A percentile compares a stretch with the other conserved stretches of the same genome.
Evolutionary conservation across 179 eudicot genomes (phyloP).

Genomic region (Corrigiola litoralis): DNA sequence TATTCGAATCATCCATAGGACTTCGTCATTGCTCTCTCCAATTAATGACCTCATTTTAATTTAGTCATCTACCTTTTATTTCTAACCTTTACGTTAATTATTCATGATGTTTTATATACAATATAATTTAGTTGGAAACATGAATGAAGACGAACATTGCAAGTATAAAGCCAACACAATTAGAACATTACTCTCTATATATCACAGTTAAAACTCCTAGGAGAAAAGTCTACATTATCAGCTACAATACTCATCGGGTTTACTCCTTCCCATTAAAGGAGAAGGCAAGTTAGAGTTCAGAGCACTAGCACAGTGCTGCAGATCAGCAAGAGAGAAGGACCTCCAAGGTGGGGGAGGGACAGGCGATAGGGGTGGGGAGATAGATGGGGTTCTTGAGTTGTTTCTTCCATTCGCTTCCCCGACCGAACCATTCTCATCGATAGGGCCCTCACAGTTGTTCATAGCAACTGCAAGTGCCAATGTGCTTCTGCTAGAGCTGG

Average conservation of each 20-base stretch:
- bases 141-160: neutral
- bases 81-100: too few species aligned
- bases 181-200: constrained; percentile 14
- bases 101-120: too few species aligned
- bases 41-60: too few species aligned
- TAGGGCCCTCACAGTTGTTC: constrained; percentile 7
- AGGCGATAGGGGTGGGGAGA: constrained; percentile 17
- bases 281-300: constrained; percentile 19
- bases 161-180: neutral
- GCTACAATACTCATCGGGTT: constrained; percentile 24
- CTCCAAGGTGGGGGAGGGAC: constrained; percentile 33
- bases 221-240: constrained; percentile 3
- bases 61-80: too few species aligned
- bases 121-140: too few species aligned
- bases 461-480: constrained; percentile 42
- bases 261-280: constrained; percentile 21
- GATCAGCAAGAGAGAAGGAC: constrained; percentile 51
- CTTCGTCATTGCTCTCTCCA: too few species aligned
- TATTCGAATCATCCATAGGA: too few species aligned
- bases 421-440: neutral
- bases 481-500: constrained; percentile 27
- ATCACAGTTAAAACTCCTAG: constrained; percentile 11
- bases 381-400: neutral
- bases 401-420: neutral
- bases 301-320: constrained; percentile 35